Base-by-base conservation (phyloP, 441 rosid genomes). In the Isatis lusitanica region DNA sequence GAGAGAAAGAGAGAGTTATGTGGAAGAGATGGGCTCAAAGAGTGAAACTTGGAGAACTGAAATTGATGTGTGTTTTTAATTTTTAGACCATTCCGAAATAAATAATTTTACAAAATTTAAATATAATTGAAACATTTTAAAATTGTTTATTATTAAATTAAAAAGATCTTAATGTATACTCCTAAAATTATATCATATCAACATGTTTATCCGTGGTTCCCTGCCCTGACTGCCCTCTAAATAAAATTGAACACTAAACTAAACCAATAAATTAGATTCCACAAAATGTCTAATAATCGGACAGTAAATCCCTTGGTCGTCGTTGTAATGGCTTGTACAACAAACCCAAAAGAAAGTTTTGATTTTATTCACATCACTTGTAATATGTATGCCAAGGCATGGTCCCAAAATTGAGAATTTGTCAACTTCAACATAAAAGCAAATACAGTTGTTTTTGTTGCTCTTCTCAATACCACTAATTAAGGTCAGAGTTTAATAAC, bases 321-420 rank as follows among this genome's bases (percentile, higher is more conserved):
- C 30, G 15, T 51, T 51, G 7, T 24, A 4, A 51, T 51, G 57
- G 33, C 33, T 51, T 18, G 30, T 51, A 51, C 24, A 24, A 13
- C 57, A 51, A 51, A 24, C 57, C 3, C 24, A 24, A 50, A 50
- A 50, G 21, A 2, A 50, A 50, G 6, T 48, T 50, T 21, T 51
- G 57, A 51, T 24, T 51, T 51, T 24, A 51, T 11, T 13, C 57
- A 47, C 9, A 47, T 47, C 24, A 26, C 58, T 52, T 52, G 58
- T 56, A 56, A 56, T 17, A 60, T 10, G n/a, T 7, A 7, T 5
- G 6, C n/a, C 5, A 13, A 55, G 39, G 11, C 48, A 55, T 55
- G 48, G 65, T 63, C 68, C 68, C 56, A 48, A 26, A 47, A 7
- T 11, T 33, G 42, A 63, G 68, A 42, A 44, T 43, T 62, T 42